Evolutionary conservation across 129 eudicot species (phyloP).

Genomic region (Apium graveolens): DNA sequence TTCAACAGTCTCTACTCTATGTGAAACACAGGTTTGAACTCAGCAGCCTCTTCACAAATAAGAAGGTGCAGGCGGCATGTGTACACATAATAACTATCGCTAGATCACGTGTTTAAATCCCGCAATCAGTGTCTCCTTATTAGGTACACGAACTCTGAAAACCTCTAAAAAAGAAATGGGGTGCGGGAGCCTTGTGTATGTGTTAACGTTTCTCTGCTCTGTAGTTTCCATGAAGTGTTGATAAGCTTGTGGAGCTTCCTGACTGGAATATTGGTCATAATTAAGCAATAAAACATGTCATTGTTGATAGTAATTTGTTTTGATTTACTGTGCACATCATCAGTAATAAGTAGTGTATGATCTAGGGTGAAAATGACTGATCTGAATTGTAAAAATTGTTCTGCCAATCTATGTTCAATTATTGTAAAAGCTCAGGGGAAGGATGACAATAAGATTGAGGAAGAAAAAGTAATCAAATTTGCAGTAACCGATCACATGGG

Average conservation of each 20-base stretch:
- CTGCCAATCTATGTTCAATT: neutral
- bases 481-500: constrained; percentile 15
- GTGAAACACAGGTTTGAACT: too few species aligned
- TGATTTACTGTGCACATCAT: neutral
- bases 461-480: too few species aligned
- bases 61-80: too few species aligned
- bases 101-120: neutral
- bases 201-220: neutral
- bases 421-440: neutral
- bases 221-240: neutral
- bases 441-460: neutral
- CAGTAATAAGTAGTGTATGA: neutral
- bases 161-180: neutral
- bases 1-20: neutral
- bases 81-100: neutral
- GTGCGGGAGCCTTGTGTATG: too few species aligned
- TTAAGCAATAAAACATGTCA: neutral
- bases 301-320: neutral
- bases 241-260: neutral
- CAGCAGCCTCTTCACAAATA: too few species aligned
- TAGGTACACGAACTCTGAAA: neutral
- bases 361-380: neutral
- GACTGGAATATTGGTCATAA: neutral
- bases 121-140: neutral
- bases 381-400: neutral